Base-by-base conservation (phyloP, 495 filamentous ascomycete genomes). In the Aspergillus bertholletiae region DNA sequence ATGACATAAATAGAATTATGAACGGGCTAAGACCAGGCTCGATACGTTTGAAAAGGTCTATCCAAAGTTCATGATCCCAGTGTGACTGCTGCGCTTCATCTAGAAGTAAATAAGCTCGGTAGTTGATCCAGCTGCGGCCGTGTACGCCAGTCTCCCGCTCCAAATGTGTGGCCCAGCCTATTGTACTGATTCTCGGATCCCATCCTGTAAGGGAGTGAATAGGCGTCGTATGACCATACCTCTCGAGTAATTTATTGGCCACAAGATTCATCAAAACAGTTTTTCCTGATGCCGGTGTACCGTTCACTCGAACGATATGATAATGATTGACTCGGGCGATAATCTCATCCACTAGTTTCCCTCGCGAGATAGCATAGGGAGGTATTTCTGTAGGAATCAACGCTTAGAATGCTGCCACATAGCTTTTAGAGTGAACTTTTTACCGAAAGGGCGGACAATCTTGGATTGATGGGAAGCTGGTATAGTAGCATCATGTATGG, bases 1-100 rank as follows among this genome's bases (percentile, higher is more conserved):
- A 57, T n/a, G 54, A 57, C 47, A 51, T 48, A 41, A 61, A 61
- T 37, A 61, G 51, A 34, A 61, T 24, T n/a, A 57, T 50, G 18
- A 34, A 39, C 44, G 21, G 18, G 20, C 52, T 7, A 7, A 28
- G 51, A 20, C 0, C 28, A 23, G 26, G 22, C 43, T 57, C 41
- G 39, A 61, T 32, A 32, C 35, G 28, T 34, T 57, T 61, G 51
- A 61, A 61, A 21, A 61, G 47, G 23, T 47, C 54, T 26, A 54
- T 18, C 51, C 51, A 61, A 46, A 61, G 17, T 26, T 57, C 5
- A 5, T 44, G 20, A 24, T 61, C 55, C 54, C 46, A 50, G 37
- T 54, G 56, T 12, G 55, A 51, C 26, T 55, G 20, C 46, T 58
- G 55, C 11, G 59, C 59, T 40, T 61, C 58, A 30, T 60, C 54